Evolutionary conservation across 2,329 filamentous ascomycete species (phyloP).

Genomic region (Neofusicoccum ribis): DNA sequence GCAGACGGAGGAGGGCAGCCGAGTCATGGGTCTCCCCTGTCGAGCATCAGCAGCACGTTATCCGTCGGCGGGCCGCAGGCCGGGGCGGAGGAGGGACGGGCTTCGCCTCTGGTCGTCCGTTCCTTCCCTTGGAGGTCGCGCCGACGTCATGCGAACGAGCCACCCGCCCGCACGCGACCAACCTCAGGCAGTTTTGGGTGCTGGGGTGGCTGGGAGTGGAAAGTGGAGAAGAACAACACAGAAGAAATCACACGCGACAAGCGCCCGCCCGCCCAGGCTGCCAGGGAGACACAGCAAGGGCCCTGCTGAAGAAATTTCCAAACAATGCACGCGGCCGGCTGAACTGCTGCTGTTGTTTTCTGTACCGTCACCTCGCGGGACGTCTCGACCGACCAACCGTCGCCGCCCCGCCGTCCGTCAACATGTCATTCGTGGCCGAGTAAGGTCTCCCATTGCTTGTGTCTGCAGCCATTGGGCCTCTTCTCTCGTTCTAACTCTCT

Average conservation of each 20-base stretch:
- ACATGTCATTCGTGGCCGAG: slow-evolving; percentile 46
- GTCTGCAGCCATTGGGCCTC: no score
- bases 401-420: slow-evolving; percentile 1
- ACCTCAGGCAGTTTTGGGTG: background rate
- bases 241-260: background rate
- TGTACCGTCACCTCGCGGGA: background rate
- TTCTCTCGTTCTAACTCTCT: slow-evolving; percentile 14
- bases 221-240: slow-evolving; percentile 15
- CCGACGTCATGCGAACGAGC: slow-evolving; percentile 13
- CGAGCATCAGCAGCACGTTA: background rate
- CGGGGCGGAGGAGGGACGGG: background rate
- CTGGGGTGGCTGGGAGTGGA: slow-evolving; percentile 3
- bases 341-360: slow-evolving; percentile 2
- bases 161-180: background rate
- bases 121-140: background rate
- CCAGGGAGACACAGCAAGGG: background rate
- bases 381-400: background rate
- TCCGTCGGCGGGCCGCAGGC: slow-evolving; percentile 1
- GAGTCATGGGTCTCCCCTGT: background rate
- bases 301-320: background rate
- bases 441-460: slow-evolving; percentile 25
- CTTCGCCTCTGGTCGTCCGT: background rate
- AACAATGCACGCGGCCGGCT: slow-evolving; percentile 8
- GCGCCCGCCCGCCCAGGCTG: background rate
- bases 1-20: background rate